Evolutionary conservation across 805 yeast species (phyloP), one percentile per base, ranked within the genome.

Genomic region (Hanseniaspora singularis): DNA sequence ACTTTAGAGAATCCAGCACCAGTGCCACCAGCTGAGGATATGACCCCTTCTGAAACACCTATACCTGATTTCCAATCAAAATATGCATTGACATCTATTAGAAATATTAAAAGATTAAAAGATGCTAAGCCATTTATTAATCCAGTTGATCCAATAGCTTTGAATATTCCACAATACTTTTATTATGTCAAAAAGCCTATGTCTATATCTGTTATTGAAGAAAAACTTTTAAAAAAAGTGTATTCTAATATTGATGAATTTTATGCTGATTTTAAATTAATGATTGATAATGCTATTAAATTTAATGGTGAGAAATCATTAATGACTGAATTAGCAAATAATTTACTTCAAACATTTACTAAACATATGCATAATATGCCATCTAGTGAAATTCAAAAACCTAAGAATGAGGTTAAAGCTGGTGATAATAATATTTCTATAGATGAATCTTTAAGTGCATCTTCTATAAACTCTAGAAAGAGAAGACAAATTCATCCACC

Each of bases 401-500:
- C 1, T 34, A 50, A 7, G 27, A 55, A 12, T 54, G 55, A 3
- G 51, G 55, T 15, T 31, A 30, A 68, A 0, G 61, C 63, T 10
- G 62, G 62, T n/a, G 73, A 81, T 41, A 73, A 94, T 60, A 72
- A 89, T 49, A 94, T 86, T n/a, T n/a, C n/a, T n/a, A n/a, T n/a
- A n/a, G n/a, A n/a, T n/a, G n/a, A n/a, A n/a, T n/a, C n/a, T n/a
- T n/a, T n/a, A n/a, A n/a, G n/a, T n/a, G n/a, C n/a, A 51, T 76
- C 81, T 27, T 70, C 73, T 6, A 77, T 79, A 20, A 83, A 79
- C 44, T 40, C 88, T 26, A 73, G 98, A 54, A 97, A 97, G 32
- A 89, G 89, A 64, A 76, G 98, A 54, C 92, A 86, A 54, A 86
- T 92, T 40, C 96, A 88, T 61, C 98, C 98, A 3, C 98, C 98